phyloP scores from a whole-genome alignment of 73 alveolate species.

The Durusdinium trenchii region DNA sequence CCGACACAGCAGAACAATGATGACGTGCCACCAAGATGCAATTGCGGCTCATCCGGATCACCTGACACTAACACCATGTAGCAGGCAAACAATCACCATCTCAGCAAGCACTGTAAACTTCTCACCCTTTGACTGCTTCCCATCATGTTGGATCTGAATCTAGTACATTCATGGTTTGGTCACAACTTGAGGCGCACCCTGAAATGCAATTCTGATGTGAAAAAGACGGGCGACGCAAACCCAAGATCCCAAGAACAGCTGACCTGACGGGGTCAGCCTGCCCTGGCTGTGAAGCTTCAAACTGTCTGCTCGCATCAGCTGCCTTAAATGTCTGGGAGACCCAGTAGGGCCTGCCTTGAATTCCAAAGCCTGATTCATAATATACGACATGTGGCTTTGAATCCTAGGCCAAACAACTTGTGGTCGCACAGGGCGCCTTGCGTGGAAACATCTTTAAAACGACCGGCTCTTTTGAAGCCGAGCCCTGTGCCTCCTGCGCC shows the following conservation, averaged over 20 bases:
- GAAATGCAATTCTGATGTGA: not conserved
- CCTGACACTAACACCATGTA: constrained; percentile 1
- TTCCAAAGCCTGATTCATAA: not conserved
- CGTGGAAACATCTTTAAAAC: no score
- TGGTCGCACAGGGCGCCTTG: no score
- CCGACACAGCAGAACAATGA: not conserved
- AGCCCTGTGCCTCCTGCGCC: no score
- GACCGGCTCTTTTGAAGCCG: no score
- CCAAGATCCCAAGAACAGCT: not conserved
- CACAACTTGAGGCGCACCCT: not conserved
- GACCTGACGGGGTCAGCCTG: constrained; percentile 81
- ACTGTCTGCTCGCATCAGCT: constrained; percentile 55
- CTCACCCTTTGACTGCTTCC: not conserved
- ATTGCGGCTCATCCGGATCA: constrained; percentile 83
- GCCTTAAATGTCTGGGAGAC: not conserved
- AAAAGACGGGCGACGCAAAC: not conserved
- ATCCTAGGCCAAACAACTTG: no score
- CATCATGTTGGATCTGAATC: not conserved
- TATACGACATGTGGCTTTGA: not conserved
- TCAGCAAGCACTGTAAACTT: not conserved
- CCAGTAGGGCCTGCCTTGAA: not conserved
- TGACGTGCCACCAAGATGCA: not conserved
- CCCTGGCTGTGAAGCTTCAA: constrained; percentile 39
- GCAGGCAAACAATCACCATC: not conserved
- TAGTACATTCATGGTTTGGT: not conserved